phyloP scores from a whole-genome alignment of 768 basidiomycete species.

The Trametes coccinea region DNA sequence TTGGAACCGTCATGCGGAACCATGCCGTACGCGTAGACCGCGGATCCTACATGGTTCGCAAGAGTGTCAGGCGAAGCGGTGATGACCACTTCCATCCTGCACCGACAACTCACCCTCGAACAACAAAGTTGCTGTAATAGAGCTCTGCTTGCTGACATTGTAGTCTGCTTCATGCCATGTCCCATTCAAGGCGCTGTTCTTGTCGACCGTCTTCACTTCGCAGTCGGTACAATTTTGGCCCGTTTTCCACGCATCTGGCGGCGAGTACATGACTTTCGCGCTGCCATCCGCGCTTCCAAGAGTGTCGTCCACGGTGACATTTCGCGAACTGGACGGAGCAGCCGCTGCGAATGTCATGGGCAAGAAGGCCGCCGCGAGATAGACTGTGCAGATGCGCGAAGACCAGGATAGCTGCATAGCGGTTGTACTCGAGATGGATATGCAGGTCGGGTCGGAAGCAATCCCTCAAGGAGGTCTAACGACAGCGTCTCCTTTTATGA shows the following conservation, averaged over 20 bases:
- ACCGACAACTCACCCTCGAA: background rate
- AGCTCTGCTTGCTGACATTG: background rate
- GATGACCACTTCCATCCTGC: background rate
- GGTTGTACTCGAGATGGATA: background rate
- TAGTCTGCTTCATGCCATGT: background rate
- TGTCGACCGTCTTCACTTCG: background rate
- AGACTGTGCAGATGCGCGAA: background rate
- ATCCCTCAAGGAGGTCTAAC: too few species aligned
- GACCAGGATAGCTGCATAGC: background rate
- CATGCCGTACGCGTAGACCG: background rate
- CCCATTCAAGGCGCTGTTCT: background rate
- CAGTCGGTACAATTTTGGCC: background rate
- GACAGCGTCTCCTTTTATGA: too few species aligned
- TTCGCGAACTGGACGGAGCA: background rate
- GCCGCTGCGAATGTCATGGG: background rate
- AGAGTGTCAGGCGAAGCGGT: background rate
- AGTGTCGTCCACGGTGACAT: background rate
- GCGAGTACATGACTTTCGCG: background rate
- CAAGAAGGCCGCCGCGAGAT: background rate
- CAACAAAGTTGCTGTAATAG: background rate
- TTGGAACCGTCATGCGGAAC: background rate
- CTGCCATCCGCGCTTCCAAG: background rate
- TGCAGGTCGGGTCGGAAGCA: too few species aligned
- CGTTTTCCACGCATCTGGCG: background rate
- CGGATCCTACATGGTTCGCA: background rate